Evolutionary conservation across 257 asterid genomes (phyloP), one percentile per base, ranked within the genome.

Genomic region (Haberlea rhodopensis): DNA sequence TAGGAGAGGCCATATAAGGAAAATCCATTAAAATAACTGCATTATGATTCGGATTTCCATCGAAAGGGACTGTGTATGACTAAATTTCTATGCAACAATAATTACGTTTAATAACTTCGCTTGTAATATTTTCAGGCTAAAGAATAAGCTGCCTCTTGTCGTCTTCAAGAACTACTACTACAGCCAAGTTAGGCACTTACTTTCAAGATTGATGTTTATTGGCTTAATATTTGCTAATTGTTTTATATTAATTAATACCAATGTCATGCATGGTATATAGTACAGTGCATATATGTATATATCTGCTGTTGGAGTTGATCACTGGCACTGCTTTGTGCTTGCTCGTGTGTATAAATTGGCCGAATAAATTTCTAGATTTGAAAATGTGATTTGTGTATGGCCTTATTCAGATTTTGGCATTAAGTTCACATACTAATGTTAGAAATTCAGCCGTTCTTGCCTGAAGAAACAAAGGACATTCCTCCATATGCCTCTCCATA

Each of bases 141-240:
- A 22, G 20, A 55, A 8, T 23, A 37, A 23, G n/a, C 32, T 28
- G 61, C 37, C 21, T 52, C 28, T 52, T 6, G 60, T 6, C 52
- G 67, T 63, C 62, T 20, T 40, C 60, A 49, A 48, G 63, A 71
- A 31, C 66, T 25, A 34, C 53, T 59, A 72, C 67, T 63, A 66
- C 64, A 67, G 62, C 68, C 65, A 43, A 49, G 60, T 61, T 34
- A 18, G 45, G 58, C 10, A 48, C 9, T 24, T 31, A 46, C 46
- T 56, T 19, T 9, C 7, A 54, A 64, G 49, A 75, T 64, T n/a
- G 57, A 58, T 69, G 61, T 65, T 48, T 18, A 29, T 61, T 71
- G 49, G 21, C 34, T 20, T 49, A 9, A 57, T 18, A 56, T 60
- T 21, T 66, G 60, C 74, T 26, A 46, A 63, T 64, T 54, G 62